Evolutionary conservation across 208 protist genomes (phyloP).

Genomic region (Leishmania tropica): DNA sequence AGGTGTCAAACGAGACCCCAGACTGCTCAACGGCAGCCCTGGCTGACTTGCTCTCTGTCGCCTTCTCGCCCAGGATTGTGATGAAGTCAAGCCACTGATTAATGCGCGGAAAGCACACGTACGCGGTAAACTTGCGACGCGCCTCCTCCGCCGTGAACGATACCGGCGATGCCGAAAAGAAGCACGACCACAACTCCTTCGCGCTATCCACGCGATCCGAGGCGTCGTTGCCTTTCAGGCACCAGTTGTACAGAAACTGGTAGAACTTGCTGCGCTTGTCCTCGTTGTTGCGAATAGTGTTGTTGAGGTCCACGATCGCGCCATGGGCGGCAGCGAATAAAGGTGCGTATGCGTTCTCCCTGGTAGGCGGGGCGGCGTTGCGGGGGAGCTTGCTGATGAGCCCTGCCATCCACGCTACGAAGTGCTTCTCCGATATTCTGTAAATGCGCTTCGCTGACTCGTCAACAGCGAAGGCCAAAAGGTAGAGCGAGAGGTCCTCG

Average conservation of each 20-base stretch:
- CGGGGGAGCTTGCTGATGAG: conserved; percentile 22
- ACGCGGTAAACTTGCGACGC: conserved; percentile 34
- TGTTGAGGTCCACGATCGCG: conserved; percentile 32
- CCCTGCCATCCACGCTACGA: conserved; percentile 39
- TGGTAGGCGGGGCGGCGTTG: conserved; percentile 4
- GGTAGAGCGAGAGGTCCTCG: conserved; percentile 70
- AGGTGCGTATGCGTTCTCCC: conserved; percentile 26
- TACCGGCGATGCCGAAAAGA: conserved; percentile 39
- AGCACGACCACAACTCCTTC: conserved; percentile 73
- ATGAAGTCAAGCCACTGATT: conserved; percentile 70
- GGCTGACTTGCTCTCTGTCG: conserved; percentile 13
- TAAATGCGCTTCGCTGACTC: conserved; percentile 30
- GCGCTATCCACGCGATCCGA: conserved; percentile 41
- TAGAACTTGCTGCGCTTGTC: conserved; percentile 53
- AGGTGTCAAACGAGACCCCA: conserved; percentile 62
- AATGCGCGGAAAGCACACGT: conserved; percentile 49
- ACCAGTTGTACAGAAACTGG: conserved; percentile 66
- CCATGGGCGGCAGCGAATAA: conserved; percentile 35
- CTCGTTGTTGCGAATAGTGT: conserved; percentile 23
- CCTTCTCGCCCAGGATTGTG: conserved; percentile 9
- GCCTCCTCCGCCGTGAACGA: conserved; percentile 25
- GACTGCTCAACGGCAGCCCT: conserved; percentile 25
- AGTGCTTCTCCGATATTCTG: conserved; percentile 52
- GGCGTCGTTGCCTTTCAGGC: conserved; percentile 31
- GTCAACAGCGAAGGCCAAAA: conserved; percentile 56